Percentiles rank a stretch among this genome's conserved stretches.
Conservation (phyloP, 768 basidiomycete genomes). For the Lactifluus pinguis region DNA sequence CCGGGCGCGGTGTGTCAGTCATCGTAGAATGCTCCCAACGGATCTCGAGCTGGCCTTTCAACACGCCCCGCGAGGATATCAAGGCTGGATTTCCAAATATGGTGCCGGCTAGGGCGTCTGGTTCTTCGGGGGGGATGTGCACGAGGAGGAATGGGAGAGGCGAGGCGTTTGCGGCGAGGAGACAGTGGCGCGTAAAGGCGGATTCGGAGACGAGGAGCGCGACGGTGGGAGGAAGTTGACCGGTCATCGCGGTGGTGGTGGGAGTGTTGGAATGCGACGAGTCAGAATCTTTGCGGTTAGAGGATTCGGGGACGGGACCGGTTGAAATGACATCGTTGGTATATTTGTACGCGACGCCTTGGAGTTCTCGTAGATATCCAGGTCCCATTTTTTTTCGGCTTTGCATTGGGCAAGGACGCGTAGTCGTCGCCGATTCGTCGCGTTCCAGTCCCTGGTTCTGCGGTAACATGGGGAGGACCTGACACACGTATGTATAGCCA, state of each 20-base stretch:
- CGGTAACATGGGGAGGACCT: not conserved
- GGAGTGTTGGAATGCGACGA: not conserved
- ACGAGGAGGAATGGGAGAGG: slow-evolving; percentile 72
- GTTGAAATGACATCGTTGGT: too few species aligned
- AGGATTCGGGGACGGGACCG: not conserved
- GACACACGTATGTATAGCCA: too few species aligned
- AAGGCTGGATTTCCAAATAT: slow-evolving; percentile 68
- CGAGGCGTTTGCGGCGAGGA: slow-evolving; percentile 65
- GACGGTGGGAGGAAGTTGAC: slow-evolving; percentile 36
- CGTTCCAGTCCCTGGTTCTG: not conserved
- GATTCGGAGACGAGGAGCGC: slow-evolving; percentile 77
- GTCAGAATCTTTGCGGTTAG: not conserved
- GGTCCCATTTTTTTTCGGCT: slow-evolving; percentile 79
- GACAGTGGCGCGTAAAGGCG: slow-evolving; percentile 61
- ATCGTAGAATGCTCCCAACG: slow-evolving; percentile 47
- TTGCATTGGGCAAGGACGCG: slow-evolving; percentile 87
- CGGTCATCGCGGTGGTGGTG: slow-evolving; percentile 16
- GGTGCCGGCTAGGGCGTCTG: slow-evolving; percentile 32
- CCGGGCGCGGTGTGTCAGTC: not conserved
- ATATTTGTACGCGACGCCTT: slow-evolving; percentile 70
- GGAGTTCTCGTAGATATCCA: slow-evolving; percentile 75
- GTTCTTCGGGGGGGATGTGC: slow-evolving; percentile 46
- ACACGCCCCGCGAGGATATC: slow-evolving; percentile 40
- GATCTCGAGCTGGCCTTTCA: slow-evolving; percentile 53
- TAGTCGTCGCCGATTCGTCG: slow-evolving; percentile 38